phyloP scores from a whole-genome alignment of 345 rosid species.

The Cochlearia excelsa region DNA sequence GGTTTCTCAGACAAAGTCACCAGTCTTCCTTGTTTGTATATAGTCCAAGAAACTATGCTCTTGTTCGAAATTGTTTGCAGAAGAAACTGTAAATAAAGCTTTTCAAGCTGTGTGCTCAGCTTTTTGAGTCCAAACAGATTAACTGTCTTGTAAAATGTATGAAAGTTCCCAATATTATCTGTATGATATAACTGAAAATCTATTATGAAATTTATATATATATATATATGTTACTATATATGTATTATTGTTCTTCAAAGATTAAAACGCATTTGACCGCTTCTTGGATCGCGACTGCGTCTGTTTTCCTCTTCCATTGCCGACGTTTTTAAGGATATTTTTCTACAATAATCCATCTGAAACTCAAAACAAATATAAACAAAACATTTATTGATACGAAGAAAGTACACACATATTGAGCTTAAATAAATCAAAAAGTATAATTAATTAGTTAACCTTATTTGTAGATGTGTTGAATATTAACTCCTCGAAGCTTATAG shows the following conservation, averaged over 20 bases:
- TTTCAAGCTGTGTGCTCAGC: conserved; percentile 1
- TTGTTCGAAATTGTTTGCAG: conserved; percentile 23
- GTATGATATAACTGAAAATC: too few relatives aligned
- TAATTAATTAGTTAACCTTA: conserved; percentile 23
- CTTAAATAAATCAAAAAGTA: background rate
- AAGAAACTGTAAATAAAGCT: conserved; percentile 36
- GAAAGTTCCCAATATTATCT: too few relatives aligned
- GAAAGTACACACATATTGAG: too few relatives aligned
- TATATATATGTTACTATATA: too few relatives aligned
- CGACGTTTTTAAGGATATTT: conserved; percentile 66
- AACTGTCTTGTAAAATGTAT: too few relatives aligned
- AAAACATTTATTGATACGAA: background rate
- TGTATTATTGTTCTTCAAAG: too few relatives aligned
- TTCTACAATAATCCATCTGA: conserved; percentile 63
- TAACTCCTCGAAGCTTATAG: conserved; percentile 27
- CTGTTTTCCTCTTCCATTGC: conserved; percentile 44
- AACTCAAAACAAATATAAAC: conserved; percentile 16
- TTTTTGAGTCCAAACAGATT: too few relatives aligned
- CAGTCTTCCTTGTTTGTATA: conserved; percentile 1
- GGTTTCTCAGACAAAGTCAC: conserved; percentile 18
- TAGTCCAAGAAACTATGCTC: conserved; percentile 3
- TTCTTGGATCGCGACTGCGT: conserved; percentile 23
- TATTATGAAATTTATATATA: too few relatives aligned
- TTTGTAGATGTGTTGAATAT: conserved; percentile 20
- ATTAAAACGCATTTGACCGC: background rate